Evolutionary conservation across 345 rosid genomes (phyloP).

Genomic region (Acer yangbiense): DNA sequence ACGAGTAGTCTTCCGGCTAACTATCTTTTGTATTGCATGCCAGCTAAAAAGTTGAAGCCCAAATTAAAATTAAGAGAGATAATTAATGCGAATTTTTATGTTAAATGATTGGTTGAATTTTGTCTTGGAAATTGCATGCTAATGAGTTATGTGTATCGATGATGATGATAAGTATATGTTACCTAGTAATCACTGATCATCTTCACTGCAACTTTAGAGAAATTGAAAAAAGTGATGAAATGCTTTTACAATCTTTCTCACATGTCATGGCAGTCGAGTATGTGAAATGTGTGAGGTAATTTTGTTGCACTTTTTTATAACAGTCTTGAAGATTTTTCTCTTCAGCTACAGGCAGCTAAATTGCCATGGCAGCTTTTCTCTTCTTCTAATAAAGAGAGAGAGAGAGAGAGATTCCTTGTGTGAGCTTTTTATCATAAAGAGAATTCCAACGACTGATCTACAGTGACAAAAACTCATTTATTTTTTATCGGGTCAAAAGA

Average conservation of each 20-base stretch:
- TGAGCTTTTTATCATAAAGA: slow-evolving; percentile 10
- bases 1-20: not conserved
- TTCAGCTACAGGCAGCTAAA: not conserved
- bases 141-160: not conserved
- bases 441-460: not conserved
- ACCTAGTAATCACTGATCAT: not conserved
- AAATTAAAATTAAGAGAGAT: not conserved
- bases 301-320: slow-evolving; percentile 9
- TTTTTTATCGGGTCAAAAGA: not conserved
- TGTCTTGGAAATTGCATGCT: not conserved
- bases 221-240: not conserved
- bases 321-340: slow-evolving; percentile 2
- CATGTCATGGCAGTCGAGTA: not conserved
- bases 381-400: not conserved
- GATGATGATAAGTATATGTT: not conserved
- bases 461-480: not conserved
- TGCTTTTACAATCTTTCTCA: not conserved
- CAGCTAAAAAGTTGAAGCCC: not conserved
- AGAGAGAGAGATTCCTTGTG: slow-evolving; percentile 6
- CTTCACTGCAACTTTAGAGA: not conserved
- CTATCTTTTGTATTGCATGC: not conserved
- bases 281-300: slow-evolving; percentile 3
- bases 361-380: slow-evolving; percentile 14
- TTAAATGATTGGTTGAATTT: not conserved
- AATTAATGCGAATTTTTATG: not conserved